Evolutionary conservation across 2,329 filamentous ascomycete genomes (phyloP).

Genomic region (Grosmannia serpens): DNA sequence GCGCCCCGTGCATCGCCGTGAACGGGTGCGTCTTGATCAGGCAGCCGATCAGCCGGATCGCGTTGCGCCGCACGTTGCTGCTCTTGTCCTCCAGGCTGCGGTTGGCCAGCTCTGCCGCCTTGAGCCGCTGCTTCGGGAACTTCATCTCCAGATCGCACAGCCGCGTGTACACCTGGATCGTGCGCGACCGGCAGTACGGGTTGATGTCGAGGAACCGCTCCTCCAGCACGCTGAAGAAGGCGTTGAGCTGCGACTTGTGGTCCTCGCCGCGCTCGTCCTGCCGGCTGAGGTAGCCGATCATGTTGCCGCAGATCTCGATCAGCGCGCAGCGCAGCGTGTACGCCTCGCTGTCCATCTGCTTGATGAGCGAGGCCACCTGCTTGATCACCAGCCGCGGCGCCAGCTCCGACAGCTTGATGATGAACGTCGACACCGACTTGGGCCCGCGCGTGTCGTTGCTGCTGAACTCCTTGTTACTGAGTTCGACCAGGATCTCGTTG

Average conservation of each 20-base stretch:
- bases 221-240: constrained; percentile 93
- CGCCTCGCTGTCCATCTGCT: constrained; percentile 89
- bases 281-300: constrained; percentile 81
- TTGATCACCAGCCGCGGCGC: constrained; percentile 88
- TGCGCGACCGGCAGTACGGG: constrained; percentile 84
- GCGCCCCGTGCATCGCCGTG: constrained; percentile 78
- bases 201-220: constrained; percentile 95
- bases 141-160: constrained; percentile 93
- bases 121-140: constrained; percentile 83
- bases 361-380: constrained; percentile 91
- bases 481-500: constrained; percentile 84
- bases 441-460: constrained; percentile 91
- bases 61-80: constrained; percentile 90
- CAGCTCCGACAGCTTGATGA: constrained; percentile 85
- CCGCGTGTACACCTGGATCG: constrained; percentile 86
- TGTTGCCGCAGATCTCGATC: constrained; percentile 93
- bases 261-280: constrained; percentile 87
- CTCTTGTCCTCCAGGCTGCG: constrained; percentile 94
- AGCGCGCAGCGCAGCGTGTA: constrained; percentile 88
- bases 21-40: constrained; percentile 93
- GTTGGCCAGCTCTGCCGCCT: constrained; percentile 74
- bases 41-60: constrained; percentile 80
- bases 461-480: constrained; percentile 97
- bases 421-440: constrained; percentile 90
- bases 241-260: constrained; percentile 87